A percentile compares a stretch with the other conserved stretches of the same genome.
Evolutionary conservation across 2,329 filamentous ascomycete species (phyloP).

Genomic region (Neurospora sp.): DNA sequence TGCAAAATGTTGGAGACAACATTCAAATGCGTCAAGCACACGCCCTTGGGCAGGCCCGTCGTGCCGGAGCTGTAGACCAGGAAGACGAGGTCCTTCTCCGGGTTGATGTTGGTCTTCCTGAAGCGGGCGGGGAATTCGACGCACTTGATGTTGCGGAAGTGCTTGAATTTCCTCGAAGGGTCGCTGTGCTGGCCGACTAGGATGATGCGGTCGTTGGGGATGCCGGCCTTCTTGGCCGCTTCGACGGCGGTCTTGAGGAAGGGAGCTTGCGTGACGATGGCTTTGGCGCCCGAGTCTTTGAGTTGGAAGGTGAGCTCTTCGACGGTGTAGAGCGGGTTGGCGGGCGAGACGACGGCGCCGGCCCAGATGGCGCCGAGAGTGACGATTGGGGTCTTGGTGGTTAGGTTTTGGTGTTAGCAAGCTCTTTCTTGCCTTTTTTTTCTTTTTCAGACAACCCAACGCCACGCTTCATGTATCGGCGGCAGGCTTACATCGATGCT

Average conservation of each 20-base stretch:
- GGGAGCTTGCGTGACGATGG: conserved; percentile 61
- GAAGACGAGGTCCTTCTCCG: conserved; percentile 68
- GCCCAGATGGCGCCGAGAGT: conserved; percentile 78
- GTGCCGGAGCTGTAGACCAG: conserved; percentile 86
- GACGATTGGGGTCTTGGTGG: conserved; percentile 48
- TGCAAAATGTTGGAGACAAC: conserved; percentile 66
- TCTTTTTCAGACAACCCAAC: not conserved
- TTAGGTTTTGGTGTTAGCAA: not conserved
- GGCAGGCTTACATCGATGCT: conserved; percentile 52
- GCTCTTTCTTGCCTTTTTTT: not conserved
- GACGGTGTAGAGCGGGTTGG: conserved; percentile 78
- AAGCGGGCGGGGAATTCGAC: conserved; percentile 49
- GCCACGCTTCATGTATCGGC: not conserved
- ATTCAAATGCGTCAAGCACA: conserved; percentile 76
- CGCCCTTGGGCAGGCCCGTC: conserved; percentile 84
- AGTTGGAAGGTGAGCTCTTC: conserved; percentile 81
- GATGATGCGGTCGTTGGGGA: conserved; percentile 63
- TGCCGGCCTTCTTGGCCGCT: conserved; percentile 60
- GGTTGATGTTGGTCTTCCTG: conserved; percentile 48
- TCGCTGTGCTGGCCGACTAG: conserved; percentile 64
- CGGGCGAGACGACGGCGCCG: conserved; percentile 72
- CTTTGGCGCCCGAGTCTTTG: conserved; percentile 65
- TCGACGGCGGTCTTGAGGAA: conserved; percentile 54
- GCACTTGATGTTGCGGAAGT: conserved; percentile 63
- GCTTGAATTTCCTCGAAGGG: conserved; percentile 48